Evolutionary conservation across 2,329 filamentous ascomycete genomes (phyloP).

Genomic region (Trichophyton schoenleinii): DNA sequence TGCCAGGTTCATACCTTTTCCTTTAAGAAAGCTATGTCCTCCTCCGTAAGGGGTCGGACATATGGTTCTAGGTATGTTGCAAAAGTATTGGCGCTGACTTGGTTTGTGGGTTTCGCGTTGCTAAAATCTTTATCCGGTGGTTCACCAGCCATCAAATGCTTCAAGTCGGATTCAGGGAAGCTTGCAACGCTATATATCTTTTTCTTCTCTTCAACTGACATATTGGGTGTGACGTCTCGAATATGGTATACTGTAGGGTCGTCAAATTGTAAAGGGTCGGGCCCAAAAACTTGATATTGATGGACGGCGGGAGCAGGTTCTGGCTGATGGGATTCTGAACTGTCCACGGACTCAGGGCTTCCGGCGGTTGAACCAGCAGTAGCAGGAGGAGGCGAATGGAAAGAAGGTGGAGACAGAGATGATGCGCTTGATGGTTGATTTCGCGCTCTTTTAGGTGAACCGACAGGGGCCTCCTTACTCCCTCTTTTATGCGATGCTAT

Average conservation of each 20-base stretch:
- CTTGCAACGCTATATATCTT: conserved; percentile 76
- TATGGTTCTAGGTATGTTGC: conserved; percentile 85
- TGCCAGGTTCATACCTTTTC: conserved; percentile 46
- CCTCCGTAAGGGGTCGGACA: conserved; percentile 78
- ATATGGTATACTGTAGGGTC: conserved; percentile 96
- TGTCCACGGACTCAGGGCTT: conserved; percentile 49
- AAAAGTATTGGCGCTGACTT: conserved; percentile 89
- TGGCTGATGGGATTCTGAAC: conserved; percentile 47
- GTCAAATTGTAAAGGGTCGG: conserved; percentile 78
- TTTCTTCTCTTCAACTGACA: conserved; percentile 74
- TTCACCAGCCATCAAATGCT: conserved; percentile 73
- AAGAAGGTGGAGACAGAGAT: conserved; percentile 30
- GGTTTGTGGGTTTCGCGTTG: conserved; percentile 80
- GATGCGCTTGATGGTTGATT: conserved; percentile 26
- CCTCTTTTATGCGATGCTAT: conserved; percentile 10
- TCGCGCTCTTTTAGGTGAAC: conserved; percentile 30
- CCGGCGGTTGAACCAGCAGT: conserved; percentile 50
- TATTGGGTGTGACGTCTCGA: conserved; percentile 56
- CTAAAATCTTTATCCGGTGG: conserved; percentile 94
- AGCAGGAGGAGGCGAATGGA: conserved; percentile 36
- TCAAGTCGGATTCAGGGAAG: conserved; percentile 69
- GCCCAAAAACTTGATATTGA: conserved; percentile 78
- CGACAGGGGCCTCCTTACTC: conserved; percentile 15
- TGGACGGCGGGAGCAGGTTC: conserved; percentile 49
- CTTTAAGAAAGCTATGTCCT: conserved; percentile 83